A percentile compares a stretch with the other conserved stretches of the same genome.
phyloP scores from a whole-genome alignment of 2,329 filamentous ascomycete species.

The Aspergillus unguis region DNA sequence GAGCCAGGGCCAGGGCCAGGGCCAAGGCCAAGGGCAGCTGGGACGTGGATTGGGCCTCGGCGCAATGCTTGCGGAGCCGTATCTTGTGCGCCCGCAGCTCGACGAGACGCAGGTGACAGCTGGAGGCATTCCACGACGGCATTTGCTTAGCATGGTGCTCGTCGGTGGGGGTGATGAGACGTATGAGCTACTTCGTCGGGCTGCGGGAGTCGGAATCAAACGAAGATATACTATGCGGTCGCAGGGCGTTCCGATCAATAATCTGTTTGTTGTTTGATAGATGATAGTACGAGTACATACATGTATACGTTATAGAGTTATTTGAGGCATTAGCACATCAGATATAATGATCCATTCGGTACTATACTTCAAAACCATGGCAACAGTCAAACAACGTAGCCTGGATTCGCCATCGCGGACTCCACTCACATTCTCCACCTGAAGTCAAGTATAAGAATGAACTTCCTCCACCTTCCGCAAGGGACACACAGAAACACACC shows the following conservation, averaged over 20 bases:
- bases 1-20: constrained; percentile 5
- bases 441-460: background rate
- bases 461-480: no score
- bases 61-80: constrained; percentile 35
- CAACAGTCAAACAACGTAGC: no score
- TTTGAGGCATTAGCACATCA: background rate
- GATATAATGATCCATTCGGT: no score
- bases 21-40: constrained; percentile 3
- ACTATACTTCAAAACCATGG: no score
- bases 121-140: constrained; percentile 63
- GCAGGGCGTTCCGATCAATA: constrained; percentile 73
- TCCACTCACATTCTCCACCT: constrained; percentile 1
- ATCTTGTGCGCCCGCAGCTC: constrained; percentile 65
- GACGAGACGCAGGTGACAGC: constrained; percentile 71
- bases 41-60: constrained; percentile 13
- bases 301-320: constrained; percentile 1
- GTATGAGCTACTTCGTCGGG: constrained; percentile 60
- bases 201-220: constrained; percentile 69
- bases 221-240: constrained; percentile 78
- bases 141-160: constrained; percentile 80
- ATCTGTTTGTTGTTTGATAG: constrained; percentile 66
- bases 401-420: background rate
- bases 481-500: no score
- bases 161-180: constrained; percentile 67
- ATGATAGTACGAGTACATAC: background rate